phyloP scores from a whole-genome alignment of 176 grass and related monocot species.

The Microstegium vimineum region DNA sequence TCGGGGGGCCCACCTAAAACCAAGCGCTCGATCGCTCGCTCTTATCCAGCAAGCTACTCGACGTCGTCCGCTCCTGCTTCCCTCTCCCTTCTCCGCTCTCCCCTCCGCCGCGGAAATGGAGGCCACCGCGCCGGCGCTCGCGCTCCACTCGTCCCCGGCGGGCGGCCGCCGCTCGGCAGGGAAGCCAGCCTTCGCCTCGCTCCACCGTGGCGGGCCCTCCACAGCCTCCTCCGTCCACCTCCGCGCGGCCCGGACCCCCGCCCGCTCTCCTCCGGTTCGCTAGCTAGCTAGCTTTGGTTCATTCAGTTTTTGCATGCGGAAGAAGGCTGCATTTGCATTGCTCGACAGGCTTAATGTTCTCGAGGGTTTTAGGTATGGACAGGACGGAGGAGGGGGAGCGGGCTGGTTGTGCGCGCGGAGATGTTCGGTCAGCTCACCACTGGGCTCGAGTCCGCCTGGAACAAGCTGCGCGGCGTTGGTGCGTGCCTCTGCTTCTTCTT shows the following conservation, averaged over 20 bases:
- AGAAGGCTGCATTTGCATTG: neutral
- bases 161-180: conserved; percentile 1
- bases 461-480: conserved; percentile 89
- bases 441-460: conserved; percentile 93
- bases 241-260: neutral
- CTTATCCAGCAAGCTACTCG: neutral
- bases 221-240: neutral
- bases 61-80: neutral
- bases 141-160: conserved; percentile 27
- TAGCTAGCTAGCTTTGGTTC: neutral
- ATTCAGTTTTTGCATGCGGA: neutral
- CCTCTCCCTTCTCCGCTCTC: neutral
- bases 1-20: neutral
- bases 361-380: neutral
- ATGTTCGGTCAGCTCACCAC: conserved; percentile 97
- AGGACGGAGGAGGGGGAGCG: conserved; percentile 26
- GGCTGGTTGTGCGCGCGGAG: conserved; percentile 69
- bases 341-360: neutral
- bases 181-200: neutral
- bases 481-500: neutral
- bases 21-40: neutral
- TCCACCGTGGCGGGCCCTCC: neutral
- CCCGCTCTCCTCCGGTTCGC: neutral
- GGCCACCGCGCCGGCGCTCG: conserved; percentile 14
- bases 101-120: conserved; percentile 21